Conservation (phyloP, 2,329 filamentous ascomycete species). For the Leptodontidium sp. region DNA sequence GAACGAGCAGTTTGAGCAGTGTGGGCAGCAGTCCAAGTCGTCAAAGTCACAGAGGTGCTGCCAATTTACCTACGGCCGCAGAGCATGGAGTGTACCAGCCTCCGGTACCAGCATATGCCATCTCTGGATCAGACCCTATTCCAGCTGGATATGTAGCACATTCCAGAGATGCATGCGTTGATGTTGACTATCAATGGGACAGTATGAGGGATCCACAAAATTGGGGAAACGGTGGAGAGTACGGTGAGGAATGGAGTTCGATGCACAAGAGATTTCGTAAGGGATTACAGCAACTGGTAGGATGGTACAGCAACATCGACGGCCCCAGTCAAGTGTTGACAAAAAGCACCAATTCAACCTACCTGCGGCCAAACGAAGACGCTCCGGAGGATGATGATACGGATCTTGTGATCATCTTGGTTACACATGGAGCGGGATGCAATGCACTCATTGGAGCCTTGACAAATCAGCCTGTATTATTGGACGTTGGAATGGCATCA, state of each 20-base stretch:
- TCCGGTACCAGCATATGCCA: slow-evolving; percentile 82
- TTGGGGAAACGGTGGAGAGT: slow-evolving; percentile 88
- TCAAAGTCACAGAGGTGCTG: slow-evolving; percentile 31
- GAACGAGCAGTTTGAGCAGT: slow-evolving; percentile 47
- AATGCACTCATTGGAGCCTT: slow-evolving; percentile 94
- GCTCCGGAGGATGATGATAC: slow-evolving; percentile 66
- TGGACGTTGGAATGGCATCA: slow-evolving; percentile 90
- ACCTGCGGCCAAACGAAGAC: slow-evolving; percentile 49
- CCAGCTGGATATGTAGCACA: slow-evolving; percentile 90
- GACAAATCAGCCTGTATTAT: slow-evolving; percentile 87
- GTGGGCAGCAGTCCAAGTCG: slow-evolving; percentile 42
- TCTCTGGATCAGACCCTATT: slow-evolving; percentile 82
- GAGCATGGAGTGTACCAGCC: slow-evolving; percentile 68
- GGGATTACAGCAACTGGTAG: slow-evolving; percentile 79
- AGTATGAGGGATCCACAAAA: slow-evolving; percentile 80
- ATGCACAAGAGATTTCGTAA: slow-evolving; percentile 92
- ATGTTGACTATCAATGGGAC: slow-evolving; percentile 96
- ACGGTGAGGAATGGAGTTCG: slow-evolving; percentile 92
- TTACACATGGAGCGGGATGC: slow-evolving; percentile 95
- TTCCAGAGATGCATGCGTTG: slow-evolving; percentile 83
- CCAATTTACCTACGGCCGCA: slow-evolving; percentile 25
- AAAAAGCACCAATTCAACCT: slow-evolving; percentile 49
- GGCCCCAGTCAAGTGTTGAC: slow-evolving; percentile 61
- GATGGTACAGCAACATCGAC: slow-evolving; percentile 77
- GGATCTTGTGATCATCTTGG: slow-evolving; percentile 83